Base-by-base conservation (phyloP, 2,329 filamentous ascomycete genomes). In the Colletotrichum sp. region DNA sequence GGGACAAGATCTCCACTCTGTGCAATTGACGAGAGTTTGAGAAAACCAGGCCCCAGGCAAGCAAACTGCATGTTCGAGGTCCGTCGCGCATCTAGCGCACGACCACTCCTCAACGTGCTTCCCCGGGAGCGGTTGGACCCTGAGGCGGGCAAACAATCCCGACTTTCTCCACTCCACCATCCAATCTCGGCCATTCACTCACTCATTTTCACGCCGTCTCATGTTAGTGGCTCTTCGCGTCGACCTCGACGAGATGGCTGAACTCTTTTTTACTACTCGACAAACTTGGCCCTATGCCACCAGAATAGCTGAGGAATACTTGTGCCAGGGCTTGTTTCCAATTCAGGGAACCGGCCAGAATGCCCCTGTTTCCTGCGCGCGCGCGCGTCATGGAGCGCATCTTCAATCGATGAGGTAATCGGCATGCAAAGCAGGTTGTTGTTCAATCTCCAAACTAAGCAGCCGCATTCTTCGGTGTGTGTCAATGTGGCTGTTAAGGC, bases 131-230 rank as follows among this genome's bases (percentile, higher is more conserved):
- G 44, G 70, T 71, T 52, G 63, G 70, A 65, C 73, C 73, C 32
- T 76, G 73, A 28, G 64, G 70, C 73, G 64, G 70, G 57, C 70
- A 49, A 69, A 65, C 70, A 60, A n/a, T 21, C 60, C 73, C 74
- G 16, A 65, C 49, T 18, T 65, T 30, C 65, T 24, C 64, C 39
- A 68, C 64, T 15, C 34, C 44, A 24, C 28, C 73, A 30, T 73
- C 70, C 57, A 73, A 68, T 59, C 57, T 68, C 34, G 66, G 15
- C 59, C 60, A 32, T 24, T 65, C 68, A 62, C 63, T 52, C 44
- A 55, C 26, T 65, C 72, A 68, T 44, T 55, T 34, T 36, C 64
- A 73, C 63, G 70, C 73, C 73, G 70, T 76, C 73, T 73, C 69
- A 60, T 59, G 26, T 68, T 76, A 76, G 70, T 52, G 36, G 30